Conservation (phyloP, 495 filamentous ascomycete species). For the Oidiodendron maius region DNA sequence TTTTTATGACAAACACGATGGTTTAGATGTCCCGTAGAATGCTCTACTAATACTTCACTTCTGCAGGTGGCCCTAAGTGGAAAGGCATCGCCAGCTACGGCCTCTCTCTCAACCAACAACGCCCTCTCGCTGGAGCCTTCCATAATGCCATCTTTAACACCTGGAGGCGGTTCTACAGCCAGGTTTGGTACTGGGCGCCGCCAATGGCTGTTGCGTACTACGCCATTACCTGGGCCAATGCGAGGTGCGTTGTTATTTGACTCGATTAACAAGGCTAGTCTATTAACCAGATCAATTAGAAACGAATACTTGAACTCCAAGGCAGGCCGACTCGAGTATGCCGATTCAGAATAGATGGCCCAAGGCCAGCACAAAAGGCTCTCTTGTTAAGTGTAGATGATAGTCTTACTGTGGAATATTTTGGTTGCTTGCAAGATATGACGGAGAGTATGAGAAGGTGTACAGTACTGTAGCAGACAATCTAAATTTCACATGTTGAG, state of each 20-base stretch:
- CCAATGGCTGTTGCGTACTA: slow-evolving; percentile 62
- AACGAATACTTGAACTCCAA: slow-evolving; percentile 80
- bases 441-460: slow-evolving; percentile 9
- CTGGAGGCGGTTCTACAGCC: slow-evolving; percentile 45
- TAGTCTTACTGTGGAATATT: too few species aligned
- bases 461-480: slow-evolving; percentile 26
- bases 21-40: too few species aligned
- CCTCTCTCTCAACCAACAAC: slow-evolving; percentile 59
- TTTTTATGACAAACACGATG: too few species aligned
- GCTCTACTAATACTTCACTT: slow-evolving; percentile 8
- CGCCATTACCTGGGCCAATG: slow-evolving; percentile 69
- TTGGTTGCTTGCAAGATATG: slow-evolving; percentile 9
- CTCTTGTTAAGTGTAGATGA: too few species aligned
- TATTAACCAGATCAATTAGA: slow-evolving; percentile 31
- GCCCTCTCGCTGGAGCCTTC: slow-evolving; percentile 54
- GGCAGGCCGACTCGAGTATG: slow-evolving; percentile 33
- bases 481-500: too few species aligned
- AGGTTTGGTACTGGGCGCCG: slow-evolving; percentile 67
- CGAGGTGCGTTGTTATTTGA: slow-evolving; percentile 46
- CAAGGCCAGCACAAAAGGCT: too few species aligned
- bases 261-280: background rate
- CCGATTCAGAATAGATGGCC: slow-evolving; percentile 18
- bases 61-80: slow-evolving; percentile 46
- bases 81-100: slow-evolving; percentile 58
- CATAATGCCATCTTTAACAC: slow-evolving; percentile 61